Base-by-base conservation (phyloP, 2,329 filamentous ascomycete species). In the Botryotinia calthae region DNA sequence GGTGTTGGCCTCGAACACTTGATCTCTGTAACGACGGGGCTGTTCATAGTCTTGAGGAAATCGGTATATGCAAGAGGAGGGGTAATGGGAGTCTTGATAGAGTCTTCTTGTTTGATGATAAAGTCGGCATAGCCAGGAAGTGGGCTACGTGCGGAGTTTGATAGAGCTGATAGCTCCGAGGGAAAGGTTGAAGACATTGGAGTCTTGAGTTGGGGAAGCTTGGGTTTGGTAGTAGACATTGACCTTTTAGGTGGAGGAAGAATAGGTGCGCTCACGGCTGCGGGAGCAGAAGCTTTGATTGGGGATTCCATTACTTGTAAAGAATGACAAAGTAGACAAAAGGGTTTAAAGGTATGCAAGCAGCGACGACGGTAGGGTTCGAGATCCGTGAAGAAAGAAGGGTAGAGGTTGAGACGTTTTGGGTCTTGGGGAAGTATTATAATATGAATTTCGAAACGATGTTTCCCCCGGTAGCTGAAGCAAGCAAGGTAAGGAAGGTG, bases 61-160 rank as follows among this genome's bases (percentile, higher is more conserved):
- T 98, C 94, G 77, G 93, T 91, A 81, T 98, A 98, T 73, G 95
- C 95, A 34, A 88, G 86, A 4, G 95, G 95, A 70, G 95, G 95
- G 69, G 93, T 97, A 82, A 98, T 97, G 66, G 95, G 95, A 7
- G 95, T 98, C 83, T 90, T 91, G 73, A 89, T 83, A 62, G 86
- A 83, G 73, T 90, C 87, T 72, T 91, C 86, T 77, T 92, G 84
- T 82, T 95, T 95, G 85, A 95, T 76, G 63, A 78, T 88, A 78
- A 87, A 86, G 71, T 86, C 84, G 31, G 88, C 85, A 64, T 86
- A 86, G 68, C 84, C 85, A 66, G 90, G 90, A 79, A 92, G 86
- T 66, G 93, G 93, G 76, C 91, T 95, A 76, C 87, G 88, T 64
- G 90, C 88, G 76, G 89, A 77, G 87, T 90, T 88, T 76, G 89